phyloP scores from a whole-genome alignment of 495 filamentous ascomycete species.

The Neurospora tetraspora region DNA sequence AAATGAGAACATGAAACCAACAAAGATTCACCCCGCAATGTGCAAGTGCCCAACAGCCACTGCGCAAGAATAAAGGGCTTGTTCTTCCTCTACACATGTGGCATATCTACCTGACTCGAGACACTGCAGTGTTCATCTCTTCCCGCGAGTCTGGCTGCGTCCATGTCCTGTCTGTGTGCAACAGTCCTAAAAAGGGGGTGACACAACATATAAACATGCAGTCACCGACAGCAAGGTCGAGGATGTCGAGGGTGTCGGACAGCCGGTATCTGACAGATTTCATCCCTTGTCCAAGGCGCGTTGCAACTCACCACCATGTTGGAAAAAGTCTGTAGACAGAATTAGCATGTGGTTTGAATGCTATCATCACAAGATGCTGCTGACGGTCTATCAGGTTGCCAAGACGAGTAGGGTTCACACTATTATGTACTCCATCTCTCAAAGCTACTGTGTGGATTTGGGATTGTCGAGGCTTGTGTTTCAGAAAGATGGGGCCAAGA shows the following conservation, averaged over 20 bases:
- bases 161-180: not conserved
- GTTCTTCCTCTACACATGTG: slow-evolving; percentile 2
- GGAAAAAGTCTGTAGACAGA: not conserved
- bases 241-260: not conserved
- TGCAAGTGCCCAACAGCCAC: slow-evolving; percentile 15
- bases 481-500: not conserved
- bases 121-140: not conserved
- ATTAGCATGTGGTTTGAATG: not conserved
- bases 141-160: not conserved
- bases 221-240: not conserved
- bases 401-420: not conserved
- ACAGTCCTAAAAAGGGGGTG: not conserved
- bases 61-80: not conserved
- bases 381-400: not conserved
- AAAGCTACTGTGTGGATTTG: not conserved
- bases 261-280: not conserved
- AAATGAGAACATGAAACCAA: slow-evolving; percentile 2
- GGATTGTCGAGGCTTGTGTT: not conserved
- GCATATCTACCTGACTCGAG: slow-evolving; percentile 1
- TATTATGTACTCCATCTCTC: not conserved
- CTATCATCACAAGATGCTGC: not conserved
- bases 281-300: not conserved
- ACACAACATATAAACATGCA: not conserved
- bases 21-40: slow-evolving; percentile 8
- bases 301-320: not conserved